A percentile compares a stretch with the other conserved stretches of the same genome.
These are phyloP conservation scores for Pseudogymnoascus sp. DNA, from an alignment of 2,329 filamentous ascomycete genomes.

Conservation along the genomic window DNA sequence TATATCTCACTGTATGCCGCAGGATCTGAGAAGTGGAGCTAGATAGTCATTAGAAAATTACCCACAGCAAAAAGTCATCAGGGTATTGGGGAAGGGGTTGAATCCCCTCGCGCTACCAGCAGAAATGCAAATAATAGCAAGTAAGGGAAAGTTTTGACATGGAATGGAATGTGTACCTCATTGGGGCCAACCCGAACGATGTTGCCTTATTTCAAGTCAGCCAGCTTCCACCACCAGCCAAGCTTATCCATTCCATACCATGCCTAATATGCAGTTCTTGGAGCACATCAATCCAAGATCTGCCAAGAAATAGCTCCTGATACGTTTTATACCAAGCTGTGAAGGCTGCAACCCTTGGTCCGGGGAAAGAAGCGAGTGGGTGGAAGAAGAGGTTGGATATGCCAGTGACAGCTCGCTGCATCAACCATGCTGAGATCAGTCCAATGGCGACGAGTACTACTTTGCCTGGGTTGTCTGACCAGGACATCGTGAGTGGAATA, in stretches of 20 bases:
- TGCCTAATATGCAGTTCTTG: constrained; percentile 29
- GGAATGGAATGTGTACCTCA: background rate
- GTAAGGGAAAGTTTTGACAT: background rate
- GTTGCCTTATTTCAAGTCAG: constrained; percentile 17
- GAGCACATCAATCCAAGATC: constrained; percentile 15
- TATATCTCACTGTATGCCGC: constrained; percentile 36
- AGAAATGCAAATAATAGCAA: background rate
- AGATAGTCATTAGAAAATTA: background rate
- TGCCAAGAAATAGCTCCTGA: too few species aligned
- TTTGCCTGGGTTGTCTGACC: background rate
- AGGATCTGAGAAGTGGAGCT: constrained; percentile 36
- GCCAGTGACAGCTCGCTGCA: background rate
- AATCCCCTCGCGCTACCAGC: too few species aligned
- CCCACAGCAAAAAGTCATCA: background rate
- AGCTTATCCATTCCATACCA: constrained; percentile 19
- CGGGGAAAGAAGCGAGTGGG: constrained; percentile 23
- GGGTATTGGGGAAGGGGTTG: too few species aligned
- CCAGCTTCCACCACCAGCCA: background rate
- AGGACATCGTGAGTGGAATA: background rate
- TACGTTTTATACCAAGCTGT: too few species aligned
- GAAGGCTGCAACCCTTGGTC: too few species aligned
- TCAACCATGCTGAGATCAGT: background rate
- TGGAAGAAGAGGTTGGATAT: constrained; percentile 20
- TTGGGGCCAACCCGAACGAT: constrained; percentile 24
- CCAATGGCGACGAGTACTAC: background rate